Conservation (phyloP, 2,329 filamentous ascomycete species). For the Exophiala oligosperma region DNA sequence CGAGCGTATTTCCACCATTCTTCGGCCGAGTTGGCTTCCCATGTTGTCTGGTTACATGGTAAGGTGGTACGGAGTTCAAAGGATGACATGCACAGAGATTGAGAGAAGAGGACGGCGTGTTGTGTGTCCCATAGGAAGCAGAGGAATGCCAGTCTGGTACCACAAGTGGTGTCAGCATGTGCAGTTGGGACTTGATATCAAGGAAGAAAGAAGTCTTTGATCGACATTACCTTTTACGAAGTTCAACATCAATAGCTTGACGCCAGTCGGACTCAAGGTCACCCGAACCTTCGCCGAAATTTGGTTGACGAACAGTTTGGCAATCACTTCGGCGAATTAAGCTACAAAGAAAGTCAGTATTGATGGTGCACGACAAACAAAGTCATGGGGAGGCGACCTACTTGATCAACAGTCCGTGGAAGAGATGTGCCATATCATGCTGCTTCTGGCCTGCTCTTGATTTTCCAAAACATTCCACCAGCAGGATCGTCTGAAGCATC, state of each 20-base stretch:
- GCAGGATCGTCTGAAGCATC: conserved; percentile 61
- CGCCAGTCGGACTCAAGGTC: conserved; percentile 52
- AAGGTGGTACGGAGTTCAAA: conserved; percentile 61
- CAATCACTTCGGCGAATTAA: conserved; percentile 55
- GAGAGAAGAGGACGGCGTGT: conserved; percentile 65
- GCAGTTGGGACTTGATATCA: no score
- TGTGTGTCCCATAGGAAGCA: conserved; percentile 69
- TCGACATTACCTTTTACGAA: conserved; percentile 51
- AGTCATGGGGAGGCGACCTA: conserved; percentile 1
- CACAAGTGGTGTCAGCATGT: background rate
- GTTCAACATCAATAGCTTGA: conserved; percentile 56
- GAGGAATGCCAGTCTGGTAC: conserved; percentile 50
- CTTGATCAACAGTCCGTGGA: conserved; percentile 57
- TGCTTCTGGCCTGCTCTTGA: conserved; percentile 63
- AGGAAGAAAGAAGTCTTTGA: background rate
- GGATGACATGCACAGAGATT: conserved; percentile 65
- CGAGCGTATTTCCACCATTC: conserved; percentile 50
- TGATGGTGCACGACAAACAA: background rate
- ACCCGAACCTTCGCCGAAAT: conserved; percentile 36
- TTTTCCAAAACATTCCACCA: conserved; percentile 66
- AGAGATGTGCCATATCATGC: conserved; percentile 64
- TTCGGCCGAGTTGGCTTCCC: conserved; percentile 58
- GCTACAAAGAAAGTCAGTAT: conserved; percentile 5
- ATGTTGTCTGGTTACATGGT: conserved; percentile 56
- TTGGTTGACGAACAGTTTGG: conserved; percentile 45